Conservation (phyloP, 208 protist genomes). For the Leishmania turanica region DNA sequence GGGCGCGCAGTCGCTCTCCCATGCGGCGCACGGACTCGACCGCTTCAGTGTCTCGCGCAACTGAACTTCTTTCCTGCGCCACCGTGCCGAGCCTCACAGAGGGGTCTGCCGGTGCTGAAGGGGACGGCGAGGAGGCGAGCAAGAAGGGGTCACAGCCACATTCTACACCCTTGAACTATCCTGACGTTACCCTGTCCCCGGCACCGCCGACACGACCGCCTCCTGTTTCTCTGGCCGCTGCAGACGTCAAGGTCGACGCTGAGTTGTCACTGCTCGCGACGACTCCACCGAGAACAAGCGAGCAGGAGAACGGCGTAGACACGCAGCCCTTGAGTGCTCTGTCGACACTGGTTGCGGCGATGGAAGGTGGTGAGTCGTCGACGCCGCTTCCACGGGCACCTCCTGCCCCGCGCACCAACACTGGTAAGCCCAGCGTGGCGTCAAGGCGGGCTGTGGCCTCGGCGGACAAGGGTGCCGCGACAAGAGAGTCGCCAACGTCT, state of each 20-base stretch:
- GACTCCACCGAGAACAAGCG: neutral
- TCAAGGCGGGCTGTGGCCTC: neutral
- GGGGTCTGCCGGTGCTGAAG: neutral
- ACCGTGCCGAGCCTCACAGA: neutral
- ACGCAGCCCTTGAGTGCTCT: neutral
- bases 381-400: neutral
- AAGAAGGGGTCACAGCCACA: neutral
- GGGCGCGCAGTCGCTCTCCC: constrained; percentile 8
- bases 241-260: constrained; percentile 3
- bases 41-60: neutral
- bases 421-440: neutral
- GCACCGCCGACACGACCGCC: neutral
- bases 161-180: neutral
- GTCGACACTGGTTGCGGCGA: neutral
- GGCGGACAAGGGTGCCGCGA: neutral
- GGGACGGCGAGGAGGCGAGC: neutral
- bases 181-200: neutral
- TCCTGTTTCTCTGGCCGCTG: neutral
- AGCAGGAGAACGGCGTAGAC: neutral
- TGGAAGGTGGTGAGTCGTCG: neutral
- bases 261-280: neutral
- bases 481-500: neutral
- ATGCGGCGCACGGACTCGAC: neutral
- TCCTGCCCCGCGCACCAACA: neutral
- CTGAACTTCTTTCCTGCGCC: neutral